Evolutionary conservation across 116 monocot species (phyloP).

Genomic region (Cymodocea nodosa): DNA sequence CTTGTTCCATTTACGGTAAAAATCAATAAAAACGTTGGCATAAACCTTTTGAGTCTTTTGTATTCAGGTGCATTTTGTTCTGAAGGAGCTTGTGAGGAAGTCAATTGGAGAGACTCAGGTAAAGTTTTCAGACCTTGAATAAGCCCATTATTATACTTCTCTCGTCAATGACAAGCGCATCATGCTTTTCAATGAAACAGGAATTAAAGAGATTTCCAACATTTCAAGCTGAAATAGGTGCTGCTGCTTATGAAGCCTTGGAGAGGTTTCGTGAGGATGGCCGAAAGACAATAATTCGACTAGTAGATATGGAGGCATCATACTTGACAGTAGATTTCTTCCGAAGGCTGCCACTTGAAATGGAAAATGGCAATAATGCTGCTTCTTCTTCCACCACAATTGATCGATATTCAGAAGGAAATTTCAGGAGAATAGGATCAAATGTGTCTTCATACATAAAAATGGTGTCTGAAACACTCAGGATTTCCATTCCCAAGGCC

Average conservation of each 20-base stretch:
- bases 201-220: slow-evolving; percentile 73
- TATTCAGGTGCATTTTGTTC: slow-evolving; percentile 54
- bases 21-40: not conserved
- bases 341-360: slow-evolving; percentile 61
- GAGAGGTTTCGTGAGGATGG: slow-evolving; percentile 66
- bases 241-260: slow-evolving; percentile 57
- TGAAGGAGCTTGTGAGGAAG: slow-evolving; percentile 72
- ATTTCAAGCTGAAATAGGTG: slow-evolving; percentile 63
- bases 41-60: not conserved
- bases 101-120: slow-evolving; percentile 77
- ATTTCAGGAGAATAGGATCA: slow-evolving; percentile 67
- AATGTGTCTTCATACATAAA: slow-evolving; percentile 60
- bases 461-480: slow-evolving; percentile 58
- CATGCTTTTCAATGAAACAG: slow-evolving; percentile 12
- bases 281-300: slow-evolving; percentile 44
- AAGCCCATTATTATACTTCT: not conserved
- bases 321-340: slow-evolving; percentile 74
- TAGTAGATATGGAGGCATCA: slow-evolving; percentile 68
- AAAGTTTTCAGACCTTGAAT: not conserved
- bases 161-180: not conserved
- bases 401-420: slow-evolving; percentile 55
- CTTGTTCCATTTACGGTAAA: not conserved
- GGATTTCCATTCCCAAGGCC: slow-evolving; percentile 52
- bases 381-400: slow-evolving; percentile 3
- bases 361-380: slow-evolving; percentile 37